Evolutionary conservation across 1,284 basidiomycete genomes (phyloP).

Genomic region (Cryptococcus sp.): DNA sequence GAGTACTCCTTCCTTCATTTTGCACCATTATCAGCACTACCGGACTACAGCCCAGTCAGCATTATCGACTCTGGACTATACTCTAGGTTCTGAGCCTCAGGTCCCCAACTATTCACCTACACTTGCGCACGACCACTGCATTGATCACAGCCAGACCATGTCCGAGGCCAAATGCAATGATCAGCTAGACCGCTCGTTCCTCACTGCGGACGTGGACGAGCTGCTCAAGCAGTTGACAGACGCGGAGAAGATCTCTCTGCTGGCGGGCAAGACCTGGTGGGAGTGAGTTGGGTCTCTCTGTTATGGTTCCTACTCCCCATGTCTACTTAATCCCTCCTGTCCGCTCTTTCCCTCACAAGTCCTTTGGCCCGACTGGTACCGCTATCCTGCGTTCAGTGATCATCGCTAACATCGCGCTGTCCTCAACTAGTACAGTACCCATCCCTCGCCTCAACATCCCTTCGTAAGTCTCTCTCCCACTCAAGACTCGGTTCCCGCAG

Average conservation of each 20-base stretch:
- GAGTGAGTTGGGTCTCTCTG: conserved; percentile 27
- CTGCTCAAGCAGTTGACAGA: conserved; percentile 27
- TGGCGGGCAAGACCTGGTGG: conserved; percentile 42
- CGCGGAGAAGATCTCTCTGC: conserved; percentile 42
- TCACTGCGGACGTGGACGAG: conserved; percentile 26
- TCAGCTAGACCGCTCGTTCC: conserved; percentile 36
- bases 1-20: too few species aligned
- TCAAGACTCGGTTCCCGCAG: not conserved
- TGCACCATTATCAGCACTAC: too few species aligned
- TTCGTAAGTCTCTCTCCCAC: conserved; percentile 11
- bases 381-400: too few species aligned
- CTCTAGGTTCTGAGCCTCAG: too few species aligned
- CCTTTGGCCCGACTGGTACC: too few species aligned
- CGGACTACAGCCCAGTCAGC: too few species aligned
- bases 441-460: conserved; percentile 45
- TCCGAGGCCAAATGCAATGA: conserved; percentile 4
- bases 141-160: too few species aligned
- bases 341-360: not conserved
- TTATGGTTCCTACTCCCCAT: too few species aligned
- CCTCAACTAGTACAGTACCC: conserved; percentile 29
- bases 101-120: too few species aligned
- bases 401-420: too few species aligned
- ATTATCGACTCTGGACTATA: too few species aligned
- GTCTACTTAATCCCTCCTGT: not conserved
- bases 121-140: too few species aligned